phyloP scores from a whole-genome alignment of 106 monocot genomes.

The Narthecium ossifragum region DNA sequence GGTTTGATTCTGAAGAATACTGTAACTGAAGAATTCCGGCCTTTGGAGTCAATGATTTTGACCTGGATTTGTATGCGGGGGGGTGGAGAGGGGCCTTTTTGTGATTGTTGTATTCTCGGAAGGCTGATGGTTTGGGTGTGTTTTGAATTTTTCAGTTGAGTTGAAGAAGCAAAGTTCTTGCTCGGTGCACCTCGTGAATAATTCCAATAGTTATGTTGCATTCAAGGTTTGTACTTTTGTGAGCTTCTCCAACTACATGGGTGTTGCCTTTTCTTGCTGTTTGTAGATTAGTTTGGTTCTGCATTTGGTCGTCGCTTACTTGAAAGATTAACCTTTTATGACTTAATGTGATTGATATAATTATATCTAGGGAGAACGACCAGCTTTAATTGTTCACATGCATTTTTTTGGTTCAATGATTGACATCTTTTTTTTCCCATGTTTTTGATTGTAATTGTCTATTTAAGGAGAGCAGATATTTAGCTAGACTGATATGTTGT shows the following conservation, averaged over 20 bases:
- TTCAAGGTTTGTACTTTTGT: constrained; percentile 55
- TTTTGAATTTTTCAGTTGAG: constrained; percentile 50
- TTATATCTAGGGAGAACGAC: too few species aligned
- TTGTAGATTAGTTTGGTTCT: too few species aligned
- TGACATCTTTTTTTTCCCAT: background rate
- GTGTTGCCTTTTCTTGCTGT: background rate
- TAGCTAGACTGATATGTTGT: background rate
- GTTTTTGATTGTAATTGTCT: background rate
- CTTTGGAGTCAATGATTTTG: background rate
- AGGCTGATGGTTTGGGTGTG: background rate
- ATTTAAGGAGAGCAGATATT: background rate
- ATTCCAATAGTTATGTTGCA: constrained; percentile 58
- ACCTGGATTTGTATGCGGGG: background rate
- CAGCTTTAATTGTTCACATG: too few species aligned
- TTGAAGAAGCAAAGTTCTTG: constrained; percentile 85
- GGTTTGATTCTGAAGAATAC: background rate
- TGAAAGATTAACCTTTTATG: background rate
- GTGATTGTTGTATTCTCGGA: too few species aligned
- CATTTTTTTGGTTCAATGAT: background rate
- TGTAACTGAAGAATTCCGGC: background rate
- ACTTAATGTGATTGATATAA: background rate
- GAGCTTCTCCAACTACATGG: background rate
- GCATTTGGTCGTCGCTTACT: too few species aligned
- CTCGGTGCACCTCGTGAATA: constrained; percentile 54
- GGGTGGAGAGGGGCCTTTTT: background rate